Evolutionary conservation across 768 basidiomycete genomes (phyloP), one percentile per base, ranked within the genome.

Genomic region (Hemileccinum rubropunctum): DNA sequence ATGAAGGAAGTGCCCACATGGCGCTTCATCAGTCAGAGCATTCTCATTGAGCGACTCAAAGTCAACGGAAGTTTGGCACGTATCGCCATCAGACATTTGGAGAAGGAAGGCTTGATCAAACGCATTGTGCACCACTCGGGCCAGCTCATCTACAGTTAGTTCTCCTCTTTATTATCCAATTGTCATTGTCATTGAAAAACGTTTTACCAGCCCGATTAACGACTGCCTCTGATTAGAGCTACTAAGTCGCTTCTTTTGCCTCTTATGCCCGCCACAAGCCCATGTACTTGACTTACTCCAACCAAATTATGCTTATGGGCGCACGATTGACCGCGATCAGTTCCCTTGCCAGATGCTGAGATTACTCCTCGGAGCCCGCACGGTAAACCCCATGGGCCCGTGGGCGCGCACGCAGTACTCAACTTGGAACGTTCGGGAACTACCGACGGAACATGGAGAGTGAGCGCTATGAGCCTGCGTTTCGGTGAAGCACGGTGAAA

Each of bases 1-100:
- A 71, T 95, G 67, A 98, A 98, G 82, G 95, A 98, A 73, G 92
- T 91, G 73, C 97, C 97, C 41, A 94, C 95, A 71, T 99, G 94
- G 91, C 90, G 90, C 66, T 91, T 98, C 81, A 94, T 98, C 84
- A 88, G 86, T 71, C 91, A 94, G 76, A 89, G 87, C 66, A 94
- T 95, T 73, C 90, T 99, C 75, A 97, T 99, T 68, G 97, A 99
- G 75, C 86, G 97, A 64, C 82, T 98, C 73, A 98, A 98, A 71
- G 80, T 99, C 71, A 95, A 95, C 72, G 97, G 97, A 54, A 88
- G 86, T 61, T 78, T 99, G 66, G 95, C 97, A 45, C 89, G 95
- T 48, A 68, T 88, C 57, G 91, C 91, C 45, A 97, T 98, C 72
- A 78, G 77, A 60, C 91, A 95, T 75, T 73, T 98, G 73, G 90